Percentiles rank a stretch among this genome's conserved stretches.
Evolutionary conservation across 208 protist genomes (phyloP).

Genomic region (Lotmaria passim): DNA sequence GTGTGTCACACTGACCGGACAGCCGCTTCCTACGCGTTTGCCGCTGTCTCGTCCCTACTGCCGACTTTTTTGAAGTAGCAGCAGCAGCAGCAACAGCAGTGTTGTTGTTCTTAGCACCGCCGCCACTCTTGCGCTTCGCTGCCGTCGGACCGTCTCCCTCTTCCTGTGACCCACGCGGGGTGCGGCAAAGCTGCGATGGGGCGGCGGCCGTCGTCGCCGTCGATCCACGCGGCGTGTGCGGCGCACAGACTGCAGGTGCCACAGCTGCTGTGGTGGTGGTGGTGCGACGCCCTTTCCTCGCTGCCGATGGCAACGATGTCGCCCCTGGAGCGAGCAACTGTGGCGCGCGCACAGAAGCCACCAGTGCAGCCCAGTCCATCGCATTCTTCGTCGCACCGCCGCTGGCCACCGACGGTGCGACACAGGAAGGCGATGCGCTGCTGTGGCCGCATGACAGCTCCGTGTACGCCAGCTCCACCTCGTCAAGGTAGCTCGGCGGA

Average conservation of each 20-base stretch:
- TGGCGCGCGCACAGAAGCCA: conserved; percentile 21
- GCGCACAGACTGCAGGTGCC: neutral
- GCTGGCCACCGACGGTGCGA: conserved; percentile 22
- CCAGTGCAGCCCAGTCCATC: conserved; percentile 36
- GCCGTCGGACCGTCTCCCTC: too few relatives aligned
- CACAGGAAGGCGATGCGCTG: conserved; percentile 33
- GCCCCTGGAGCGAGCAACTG: neutral
- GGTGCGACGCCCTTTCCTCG: neutral
- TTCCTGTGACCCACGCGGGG: neutral
- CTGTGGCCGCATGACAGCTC: conserved; percentile 37
- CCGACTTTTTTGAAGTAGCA: neutral
- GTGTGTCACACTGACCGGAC: neutral
- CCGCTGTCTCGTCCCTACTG: neutral
- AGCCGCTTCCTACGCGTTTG: conserved; percentile 15
- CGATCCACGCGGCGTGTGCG: conserved; percentile 14
- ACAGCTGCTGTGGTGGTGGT: conserved; percentile 1
- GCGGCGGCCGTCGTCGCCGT: neutral
- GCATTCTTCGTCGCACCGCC: conserved; percentile 5
- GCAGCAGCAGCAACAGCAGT: neutral
- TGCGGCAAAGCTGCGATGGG: neutral
- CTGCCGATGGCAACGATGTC: neutral
- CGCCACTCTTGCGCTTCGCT: conserved; percentile 7
- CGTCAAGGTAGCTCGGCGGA: conserved; percentile 9
- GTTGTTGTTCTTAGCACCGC: conserved; percentile 4
- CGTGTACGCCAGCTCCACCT: conserved; percentile 40